A percentile compares a stretch with the other conserved stretches of the same genome.
Evolutionary conservation across 768 basidiomycete genomes (phyloP).

Genomic region (Boletus coccyginus): DNA sequence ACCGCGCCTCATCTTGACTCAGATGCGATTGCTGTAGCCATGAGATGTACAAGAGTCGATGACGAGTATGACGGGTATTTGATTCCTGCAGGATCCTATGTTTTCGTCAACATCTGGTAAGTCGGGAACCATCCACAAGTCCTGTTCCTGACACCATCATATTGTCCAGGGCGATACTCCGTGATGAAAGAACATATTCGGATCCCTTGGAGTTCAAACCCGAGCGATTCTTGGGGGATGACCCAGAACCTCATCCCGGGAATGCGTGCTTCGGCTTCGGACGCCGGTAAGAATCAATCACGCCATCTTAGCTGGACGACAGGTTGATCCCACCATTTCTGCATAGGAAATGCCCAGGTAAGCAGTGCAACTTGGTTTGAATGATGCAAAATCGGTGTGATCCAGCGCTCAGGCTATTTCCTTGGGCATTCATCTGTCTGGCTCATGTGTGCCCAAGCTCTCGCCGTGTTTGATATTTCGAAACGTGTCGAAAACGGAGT

Average conservation of each 20-base stretch:
- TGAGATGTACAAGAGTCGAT: slow-evolving; percentile 8
- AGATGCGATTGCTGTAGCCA: slow-evolving; percentile 1
- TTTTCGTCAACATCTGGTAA: slow-evolving; percentile 21
- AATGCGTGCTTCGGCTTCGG: slow-evolving; percentile 19
- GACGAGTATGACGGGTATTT: slow-evolving; percentile 21
- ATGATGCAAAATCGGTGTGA: background rate
- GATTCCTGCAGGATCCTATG: slow-evolving; percentile 21
- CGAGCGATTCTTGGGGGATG: slow-evolving; percentile 22
- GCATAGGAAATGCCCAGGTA: slow-evolving; percentile 15
- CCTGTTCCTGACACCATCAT: background rate
- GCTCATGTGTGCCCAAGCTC: slow-evolving; percentile 30
- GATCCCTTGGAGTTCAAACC: slow-evolving; percentile 21
- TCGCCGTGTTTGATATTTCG: slow-evolving; percentile 45
- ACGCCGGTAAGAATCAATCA: slow-evolving; percentile 6
- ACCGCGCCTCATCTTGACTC: background rate
- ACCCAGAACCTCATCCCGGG: slow-evolving; percentile 13
- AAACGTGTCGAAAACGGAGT: slow-evolving; percentile 40
- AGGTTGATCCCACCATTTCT: background rate
- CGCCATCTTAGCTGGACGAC: background rate
- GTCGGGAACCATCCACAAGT: background rate
- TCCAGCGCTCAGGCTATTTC: slow-evolving; percentile 18
- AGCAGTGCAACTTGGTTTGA: background rate
- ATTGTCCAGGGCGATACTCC: slow-evolving; percentile 16
- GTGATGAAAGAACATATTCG: slow-evolving; percentile 13
- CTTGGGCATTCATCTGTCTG: slow-evolving; percentile 28